A percentile compares a stretch with the other conserved stretches of the same genome.
phyloP scores from a whole-genome alignment of 371 early-diverging fungal species.

The Lichtheimia corymbifera region DNA sequence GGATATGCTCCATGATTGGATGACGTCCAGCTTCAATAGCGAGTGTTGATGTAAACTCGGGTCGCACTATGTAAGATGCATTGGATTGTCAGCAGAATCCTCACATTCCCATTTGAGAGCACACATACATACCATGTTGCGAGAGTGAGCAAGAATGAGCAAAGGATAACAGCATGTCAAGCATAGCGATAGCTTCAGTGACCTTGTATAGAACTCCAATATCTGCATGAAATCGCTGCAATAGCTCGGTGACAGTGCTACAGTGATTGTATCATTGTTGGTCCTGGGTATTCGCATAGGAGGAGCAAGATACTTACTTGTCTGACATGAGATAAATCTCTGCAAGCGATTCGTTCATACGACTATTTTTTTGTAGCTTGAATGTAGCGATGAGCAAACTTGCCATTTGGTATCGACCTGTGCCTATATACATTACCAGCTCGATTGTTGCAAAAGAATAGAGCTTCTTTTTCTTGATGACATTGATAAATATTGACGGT shows the following conservation, averaged over 20 bases:
- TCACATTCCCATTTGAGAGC: background rate
- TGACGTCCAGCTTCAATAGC: constrained; percentile 83
- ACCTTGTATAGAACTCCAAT: constrained; percentile 74
- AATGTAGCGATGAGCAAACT: background rate
- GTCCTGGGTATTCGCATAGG: too few relatives aligned
- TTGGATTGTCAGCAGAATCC: background rate
- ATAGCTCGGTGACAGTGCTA: constrained; percentile 66
- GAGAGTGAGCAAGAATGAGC: constrained; percentile 60
- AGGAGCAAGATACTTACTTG: constrained; percentile 40
- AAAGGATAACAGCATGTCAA: constrained; percentile 84
- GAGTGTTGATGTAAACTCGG: constrained; percentile 80
- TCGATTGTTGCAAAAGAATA: constrained; percentile 77
- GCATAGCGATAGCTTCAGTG: constrained; percentile 79
- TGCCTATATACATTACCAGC: constrained; percentile 49
- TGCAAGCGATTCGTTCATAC: constrained; percentile 79
- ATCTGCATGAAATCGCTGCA: constrained; percentile 55
- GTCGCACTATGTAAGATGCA: constrained; percentile 53
- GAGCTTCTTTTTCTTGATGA: constrained; percentile 60
- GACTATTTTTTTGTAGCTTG: constrained; percentile 56
- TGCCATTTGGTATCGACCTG: background rate
- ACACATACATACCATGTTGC: constrained; percentile 42
- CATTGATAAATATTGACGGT: constrained; percentile 60
- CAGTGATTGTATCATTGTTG: too few relatives aligned
- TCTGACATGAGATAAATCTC: constrained; percentile 89
- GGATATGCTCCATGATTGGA: constrained; percentile 73